Base-by-base conservation (phyloP, 371 early-diverging fungal species). In the Globomyces sp. region DNA sequence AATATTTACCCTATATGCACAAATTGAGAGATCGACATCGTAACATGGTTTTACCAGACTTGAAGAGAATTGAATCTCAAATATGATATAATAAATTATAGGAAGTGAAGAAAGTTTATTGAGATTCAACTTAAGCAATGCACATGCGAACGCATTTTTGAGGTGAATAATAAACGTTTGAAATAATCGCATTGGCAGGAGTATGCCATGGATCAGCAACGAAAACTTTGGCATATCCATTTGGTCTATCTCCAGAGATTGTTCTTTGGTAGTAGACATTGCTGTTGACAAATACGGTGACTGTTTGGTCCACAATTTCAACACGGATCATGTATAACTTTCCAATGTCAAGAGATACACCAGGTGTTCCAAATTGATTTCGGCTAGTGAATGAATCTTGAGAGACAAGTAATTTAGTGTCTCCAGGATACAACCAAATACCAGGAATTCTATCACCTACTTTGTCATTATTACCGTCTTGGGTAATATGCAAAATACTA, bases 341-440 rank as follows among this genome's bases (percentile, higher is more conserved):
- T 37, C 40, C 39, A 40, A 39, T 55, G 3, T 39, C 8, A 55
- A 40, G 55, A 37, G 40, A 40, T 37, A 40, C 55, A 4, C 39
- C 55, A 55, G 55, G 4, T 3, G 37, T 55, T 6, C 34, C 40
- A 37, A 36, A 36, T 5, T 41, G 39, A 39, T 55, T 55, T 13
- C 39, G 39, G 4, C 3, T 4, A 37, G 39, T 41, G 40, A 40
- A 37, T 5, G 39, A 39, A 4, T 41, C 55, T 41, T 39, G 34
- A 39, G 39, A 3, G 39, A 55, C 40, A n/a, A 39, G 40, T 3
- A 55, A 13, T 55, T 55, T 36, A n/a, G 55, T 55, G 8, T 36
- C 40, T 55, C 55, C 55, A 37, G 55, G 55, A 55, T 8, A 5
- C 34, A 55, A 55, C 55, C 55, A 55, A 37, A 55, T 55, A 8